Percentiles rank a stretch among this genome's conserved stretches.
These are phyloP conservation scores for Oenanthe sinensis DNA, from an alignment of 129 eudicot species.

Conservation along the genomic window DNA sequence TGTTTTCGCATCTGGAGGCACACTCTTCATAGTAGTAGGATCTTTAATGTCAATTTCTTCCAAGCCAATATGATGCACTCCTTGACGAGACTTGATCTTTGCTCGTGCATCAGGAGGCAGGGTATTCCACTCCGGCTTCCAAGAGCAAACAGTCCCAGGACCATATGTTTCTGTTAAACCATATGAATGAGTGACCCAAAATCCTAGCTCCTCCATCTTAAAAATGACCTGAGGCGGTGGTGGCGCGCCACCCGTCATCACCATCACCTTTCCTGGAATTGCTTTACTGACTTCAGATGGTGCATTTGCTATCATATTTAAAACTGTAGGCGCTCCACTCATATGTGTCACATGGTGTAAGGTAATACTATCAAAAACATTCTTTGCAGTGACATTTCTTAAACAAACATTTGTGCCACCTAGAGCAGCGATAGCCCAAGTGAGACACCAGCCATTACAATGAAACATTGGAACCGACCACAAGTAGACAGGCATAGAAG, in stretches of 20 bases:
- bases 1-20: slow-evolving; percentile 38
- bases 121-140: slow-evolving; percentile 52
- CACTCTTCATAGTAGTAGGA: slow-evolving; percentile 44
- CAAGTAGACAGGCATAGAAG: slow-evolving; percentile 37
- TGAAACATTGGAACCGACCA: slow-evolving; percentile 62
- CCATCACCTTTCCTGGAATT: slow-evolving; percentile 31
- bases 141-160: slow-evolving; percentile 37
- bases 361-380: slow-evolving; percentile 24
- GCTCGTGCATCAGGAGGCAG: slow-evolving; percentile 33
- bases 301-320: slow-evolving; percentile 47
- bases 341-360: slow-evolving; percentile 38
- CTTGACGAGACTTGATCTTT: slow-evolving; percentile 44
- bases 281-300: slow-evolving; percentile 18
- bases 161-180: slow-evolving; percentile 53
- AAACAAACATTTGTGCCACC: slow-evolving; percentile 54
- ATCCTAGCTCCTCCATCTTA: slow-evolving; percentile 42
- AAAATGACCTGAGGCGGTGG: slow-evolving; percentile 45
- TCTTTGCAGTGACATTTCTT: slow-evolving; percentile 31
- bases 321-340: slow-evolving; percentile 46
- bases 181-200: slow-evolving; percentile 29
- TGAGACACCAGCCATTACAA: slow-evolving; percentile 57
- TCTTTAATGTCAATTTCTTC: slow-evolving; percentile 39
- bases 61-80: slow-evolving; percentile 39
- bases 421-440: slow-evolving; percentile 50
- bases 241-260: slow-evolving; percentile 46